Evolutionary conservation across 2,329 filamentous ascomycete species (phyloP).

Genomic region (Sclerotinia sclerotiorum): DNA sequence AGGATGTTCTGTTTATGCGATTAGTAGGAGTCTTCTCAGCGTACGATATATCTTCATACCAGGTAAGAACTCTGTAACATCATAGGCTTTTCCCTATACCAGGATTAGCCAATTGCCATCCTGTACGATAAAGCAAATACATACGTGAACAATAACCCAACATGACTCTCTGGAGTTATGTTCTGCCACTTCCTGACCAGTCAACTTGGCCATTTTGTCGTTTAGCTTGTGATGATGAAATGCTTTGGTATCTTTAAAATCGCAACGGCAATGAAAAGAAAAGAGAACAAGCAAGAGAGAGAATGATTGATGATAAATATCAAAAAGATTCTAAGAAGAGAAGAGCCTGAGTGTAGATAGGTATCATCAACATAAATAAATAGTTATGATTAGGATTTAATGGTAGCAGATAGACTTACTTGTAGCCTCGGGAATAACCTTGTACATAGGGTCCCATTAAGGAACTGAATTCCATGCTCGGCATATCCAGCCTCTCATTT

Average conservation of each 20-base stretch:
- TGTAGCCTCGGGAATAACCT: conserved; percentile 15
- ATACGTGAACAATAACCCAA: conserved; percentile 85
- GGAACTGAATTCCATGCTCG: conserved; percentile 5
- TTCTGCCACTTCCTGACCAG: conserved; percentile 60
- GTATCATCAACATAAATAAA: conserved; percentile 7
- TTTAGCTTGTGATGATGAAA: conserved; percentile 1
- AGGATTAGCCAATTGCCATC: conserved; percentile 26
- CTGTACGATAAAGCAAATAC: background rate
- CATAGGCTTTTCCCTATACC: conserved; percentile 73
- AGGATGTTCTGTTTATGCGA: conserved; percentile 65
- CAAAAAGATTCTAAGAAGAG: background rate
- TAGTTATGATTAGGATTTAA: too few species aligned
- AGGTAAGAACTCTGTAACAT: conserved; percentile 86
- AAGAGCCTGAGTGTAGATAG: background rate
- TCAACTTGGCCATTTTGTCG: conserved; percentile 42
- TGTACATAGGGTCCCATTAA: background rate
- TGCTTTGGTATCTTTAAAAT: background rate
- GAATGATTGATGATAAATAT: background rate
- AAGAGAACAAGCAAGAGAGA: background rate
- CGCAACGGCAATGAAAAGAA: background rate
- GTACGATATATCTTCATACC: conserved; percentile 46
- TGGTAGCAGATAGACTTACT: background rate
- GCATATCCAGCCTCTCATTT: conserved; percentile 15
- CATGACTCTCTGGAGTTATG: conserved; percentile 82
- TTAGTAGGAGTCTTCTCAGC: background rate